Evolutionary conservation across 2,329 filamentous ascomycete genomes (phyloP), one percentile per base, ranked within the genome.

Genomic region (Sclerotinia sclerotiorum): DNA sequence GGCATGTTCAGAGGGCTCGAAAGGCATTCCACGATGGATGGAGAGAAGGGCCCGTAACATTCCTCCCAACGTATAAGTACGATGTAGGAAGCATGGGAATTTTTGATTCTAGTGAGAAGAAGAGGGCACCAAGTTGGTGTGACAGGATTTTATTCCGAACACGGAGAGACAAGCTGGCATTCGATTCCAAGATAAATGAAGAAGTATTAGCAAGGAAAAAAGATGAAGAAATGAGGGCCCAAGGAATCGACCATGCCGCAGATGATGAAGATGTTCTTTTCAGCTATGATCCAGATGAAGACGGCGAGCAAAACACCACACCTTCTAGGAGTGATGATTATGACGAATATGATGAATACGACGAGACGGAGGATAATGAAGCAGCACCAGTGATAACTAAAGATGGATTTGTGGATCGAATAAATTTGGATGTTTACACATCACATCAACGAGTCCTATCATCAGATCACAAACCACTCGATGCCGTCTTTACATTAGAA

Each of bases 11-110:
- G 73, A 87, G 85, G 72, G 81, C 87, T 51, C 85, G 87, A n/a
- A 95, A 91, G 76, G 88, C 89, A 0, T 97, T 99, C 71, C 87
- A 97, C 69, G 92, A 97, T 70, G 94, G 94, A 1, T 99, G 95
- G 94, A 85, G 86, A 63, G 95, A 99, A 82, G 95, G 94, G 0
- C 84, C 88, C 0, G 94, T 99, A 68, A 87, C 87, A 1, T 99
- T 99, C 76, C 78, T 98, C 21, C 95, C 95, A 1, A 96, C 95
- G 0, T 99, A 99, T 80, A 99, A 99, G 79, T 99, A 99, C 74
- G 96, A 99, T 75, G 84, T 97, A 39, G 95, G 95, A n/a, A 97
- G 91, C 42, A 87, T 97, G 44, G 92, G 92, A 2, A 85, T 93
- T 42, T 99, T 97, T 77, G 96, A 99, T 80, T 93, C 94, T 0